Evolutionary conservation across 2,329 filamentous ascomycete species (phyloP).

Genomic region (Paraconiothyrium sp.): DNA sequence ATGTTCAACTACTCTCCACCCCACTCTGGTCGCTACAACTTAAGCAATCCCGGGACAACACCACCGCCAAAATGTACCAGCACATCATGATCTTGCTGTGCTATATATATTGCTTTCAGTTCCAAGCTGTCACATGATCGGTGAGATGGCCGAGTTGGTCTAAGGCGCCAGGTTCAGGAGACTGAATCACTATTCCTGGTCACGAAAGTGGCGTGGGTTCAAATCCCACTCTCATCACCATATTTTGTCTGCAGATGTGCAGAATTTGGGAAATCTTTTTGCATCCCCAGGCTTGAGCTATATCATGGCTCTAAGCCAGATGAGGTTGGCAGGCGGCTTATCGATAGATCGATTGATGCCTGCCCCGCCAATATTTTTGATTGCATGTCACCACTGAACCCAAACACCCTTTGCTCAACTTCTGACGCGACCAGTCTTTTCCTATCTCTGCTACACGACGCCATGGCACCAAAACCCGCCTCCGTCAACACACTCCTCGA

Average conservation of each 20-base stretch:
- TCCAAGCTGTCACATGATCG: neutral
- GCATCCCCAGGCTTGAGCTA: too few species aligned
- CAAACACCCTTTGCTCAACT: too few species aligned
- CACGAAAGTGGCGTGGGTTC: too few species aligned
- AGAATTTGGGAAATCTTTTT: neutral
- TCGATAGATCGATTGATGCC: neutral
- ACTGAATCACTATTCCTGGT: constrained; percentile 1
- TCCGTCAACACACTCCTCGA: constrained; percentile 43
- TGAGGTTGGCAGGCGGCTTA: neutral
- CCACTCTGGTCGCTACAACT: too few species aligned
- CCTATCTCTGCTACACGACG: neutral
- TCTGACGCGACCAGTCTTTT: neutral
- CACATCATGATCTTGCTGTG: too few species aligned
- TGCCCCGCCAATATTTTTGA: neutral
- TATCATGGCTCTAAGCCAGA: too few species aligned
- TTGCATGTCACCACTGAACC: neutral
- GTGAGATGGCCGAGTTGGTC: constrained; percentile 5
- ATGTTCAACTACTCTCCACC: too few species aligned
- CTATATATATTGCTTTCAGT: too few species aligned
- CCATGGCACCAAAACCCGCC: constrained; percentile 28
- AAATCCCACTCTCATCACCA: neutral
- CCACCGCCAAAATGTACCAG: too few species aligned
- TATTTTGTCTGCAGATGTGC: neutral
- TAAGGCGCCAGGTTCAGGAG: neutral
- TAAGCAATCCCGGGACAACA: too few species aligned